Evolutionary conservation across 1,284 basidiomycete genomes (phyloP).

Genomic region (Ustilago tritici): DNA sequence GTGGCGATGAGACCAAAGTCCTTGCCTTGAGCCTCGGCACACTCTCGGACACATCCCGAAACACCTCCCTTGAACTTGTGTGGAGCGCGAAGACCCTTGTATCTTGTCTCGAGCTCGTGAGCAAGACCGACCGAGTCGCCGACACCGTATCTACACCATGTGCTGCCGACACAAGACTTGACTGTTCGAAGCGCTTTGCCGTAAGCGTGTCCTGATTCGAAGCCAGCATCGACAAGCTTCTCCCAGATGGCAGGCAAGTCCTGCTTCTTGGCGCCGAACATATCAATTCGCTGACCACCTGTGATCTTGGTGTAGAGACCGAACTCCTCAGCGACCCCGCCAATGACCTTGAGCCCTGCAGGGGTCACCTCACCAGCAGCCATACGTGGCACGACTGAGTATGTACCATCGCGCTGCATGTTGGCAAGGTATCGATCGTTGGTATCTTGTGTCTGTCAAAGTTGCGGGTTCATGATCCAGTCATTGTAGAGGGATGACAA

Average conservation of each 20-base stretch:
- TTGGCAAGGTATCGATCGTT: conserved; percentile 79
- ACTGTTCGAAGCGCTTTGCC: conserved; percentile 76
- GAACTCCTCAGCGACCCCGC: conserved; percentile 79
- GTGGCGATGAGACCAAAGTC: conserved; percentile 84
- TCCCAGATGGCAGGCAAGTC: conserved; percentile 84
- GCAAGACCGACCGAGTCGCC: conserved; percentile 82
- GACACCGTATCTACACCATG: conserved; percentile 81
- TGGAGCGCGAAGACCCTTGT: conserved; percentile 78
- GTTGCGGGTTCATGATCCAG: conserved; percentile 76
- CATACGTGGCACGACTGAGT: conserved; percentile 80
- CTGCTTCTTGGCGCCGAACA: conserved; percentile 81
- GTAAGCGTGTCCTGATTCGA: conserved; percentile 83
- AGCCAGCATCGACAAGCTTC: conserved; percentile 77
- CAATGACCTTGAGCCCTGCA: conserved; percentile 78
- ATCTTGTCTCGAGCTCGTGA: conserved; percentile 79
- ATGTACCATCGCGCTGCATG: conserved; percentile 81
- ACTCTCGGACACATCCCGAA: conserved; percentile 73
- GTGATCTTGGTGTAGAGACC: conserved; percentile 73
- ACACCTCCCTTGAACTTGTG: conserved; percentile 85
- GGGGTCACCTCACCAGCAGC: conserved; percentile 79
- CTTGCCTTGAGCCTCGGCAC: conserved; percentile 77
- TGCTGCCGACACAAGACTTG: conserved; percentile 75
- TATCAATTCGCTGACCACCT: conserved; percentile 77
- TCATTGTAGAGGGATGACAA: conserved; percentile 79
- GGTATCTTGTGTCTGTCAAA: conserved; percentile 80